These are phyloP conservation scores for Meira nashicola DNA, from an alignment of 1,284 basidiomycete species.

Conservation along the genomic window DNA sequence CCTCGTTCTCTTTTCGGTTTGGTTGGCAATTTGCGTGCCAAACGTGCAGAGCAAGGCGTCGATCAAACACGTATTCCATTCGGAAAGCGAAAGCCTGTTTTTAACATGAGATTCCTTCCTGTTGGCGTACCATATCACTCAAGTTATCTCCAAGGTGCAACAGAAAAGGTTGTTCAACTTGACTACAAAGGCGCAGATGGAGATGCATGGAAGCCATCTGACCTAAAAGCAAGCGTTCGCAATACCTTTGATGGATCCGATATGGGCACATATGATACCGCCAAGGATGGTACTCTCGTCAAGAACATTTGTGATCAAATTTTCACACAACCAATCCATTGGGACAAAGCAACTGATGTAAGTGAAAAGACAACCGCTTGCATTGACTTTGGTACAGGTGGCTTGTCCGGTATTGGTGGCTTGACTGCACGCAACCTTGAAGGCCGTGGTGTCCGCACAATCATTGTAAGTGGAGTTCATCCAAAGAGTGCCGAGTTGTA, in stretches of 20 bases:
- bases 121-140: constrained; percentile 95
- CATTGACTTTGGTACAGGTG: constrained; percentile 89
- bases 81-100: constrained; percentile 89
- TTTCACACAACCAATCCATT: constrained; percentile 85
- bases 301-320: constrained; percentile 62
- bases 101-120: constrained; percentile 86
- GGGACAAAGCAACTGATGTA: constrained; percentile 81
- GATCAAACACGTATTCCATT: constrained; percentile 91
- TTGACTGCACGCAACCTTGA: constrained; percentile 84
- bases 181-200: constrained; percentile 60
- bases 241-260: constrained; percentile 66
- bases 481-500: constrained; percentile 56
- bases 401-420: constrained; percentile 84
- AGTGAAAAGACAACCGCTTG: constrained; percentile 79
- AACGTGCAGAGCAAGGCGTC: constrained; percentile 75
- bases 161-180: constrained; percentile 68
- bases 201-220: constrained; percentile 66
- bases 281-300: constrained; percentile 24
- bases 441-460: constrained; percentile 80
- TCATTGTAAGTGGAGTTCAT: constrained; percentile 41
- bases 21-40: constrained; percentile 80
- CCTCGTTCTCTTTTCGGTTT: constrained; percentile 88
- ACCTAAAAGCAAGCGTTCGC: constrained; percentile 78
- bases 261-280: constrained; percentile 26
- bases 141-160: constrained; percentile 70